Evolutionary conservation across 495 filamentous ascomycete genomes (phyloP), one percentile per base, ranked within the genome.

Genomic region (Podospora pseudoanserina): DNA sequence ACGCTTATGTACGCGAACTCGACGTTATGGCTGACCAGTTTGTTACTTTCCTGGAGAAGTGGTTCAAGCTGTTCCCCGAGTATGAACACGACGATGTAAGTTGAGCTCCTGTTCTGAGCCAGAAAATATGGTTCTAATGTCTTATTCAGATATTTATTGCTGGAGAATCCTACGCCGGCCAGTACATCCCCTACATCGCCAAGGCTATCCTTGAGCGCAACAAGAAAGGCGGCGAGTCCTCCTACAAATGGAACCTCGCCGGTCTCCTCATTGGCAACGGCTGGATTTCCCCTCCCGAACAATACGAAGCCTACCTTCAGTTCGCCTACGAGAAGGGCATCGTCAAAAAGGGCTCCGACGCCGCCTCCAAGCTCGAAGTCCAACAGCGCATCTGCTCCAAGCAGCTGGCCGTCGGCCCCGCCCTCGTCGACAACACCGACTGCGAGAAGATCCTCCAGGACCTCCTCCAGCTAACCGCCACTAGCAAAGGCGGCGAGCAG

Each of bases 121-220:
- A 18, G 5, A 30, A n/a, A 34, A 3, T 20, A 5, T 16, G n/a
- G 57, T 55, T 61, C 49, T 61, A 67, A 64, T 67, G 55, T 82
- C 60, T n/a, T 64, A 28, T 53, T 58, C 71, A 98, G 95, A 80
- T 99, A 30, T 99, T 97, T 77, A 80, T 99, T 63, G 90, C 94
- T 0, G 95, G 95, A 23, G 95, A 99, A 80, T 99, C 95, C 1
- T 99, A 94, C 74, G 96, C 95, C 39, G 95, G 95, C 39, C 96
- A 98, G 77, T 89, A 98, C 79, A 99, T 99, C 65, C 95, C 95
- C 16, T 97, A 99, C 76, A 94, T 99, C 67, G 92, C 96, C 9
- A 88, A 89, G 68, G 91, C 89, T 26, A 95, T 99, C 59, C 84
- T 97, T 62, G 87, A 91, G 23, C 92, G 93, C 49, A 98, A 98